phyloP scores from a whole-genome alignment of 345 rosid species.

The Abelmoschus esculentus region DNA sequence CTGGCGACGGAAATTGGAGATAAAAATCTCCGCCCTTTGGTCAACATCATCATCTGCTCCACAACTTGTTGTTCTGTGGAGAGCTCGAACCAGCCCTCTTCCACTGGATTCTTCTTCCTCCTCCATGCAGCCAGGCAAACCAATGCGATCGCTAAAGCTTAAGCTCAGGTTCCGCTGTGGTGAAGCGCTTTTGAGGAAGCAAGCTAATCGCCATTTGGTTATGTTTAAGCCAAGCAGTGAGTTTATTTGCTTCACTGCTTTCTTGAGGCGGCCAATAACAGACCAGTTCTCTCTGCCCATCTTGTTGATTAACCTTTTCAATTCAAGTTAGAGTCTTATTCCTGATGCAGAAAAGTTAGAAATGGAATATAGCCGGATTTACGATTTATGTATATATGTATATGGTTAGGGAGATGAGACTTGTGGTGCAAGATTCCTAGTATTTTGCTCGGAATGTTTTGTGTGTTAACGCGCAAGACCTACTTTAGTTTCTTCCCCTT shows the following conservation, averaged over 20 bases:
- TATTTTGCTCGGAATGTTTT: background rate
- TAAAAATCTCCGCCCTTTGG: conserved; percentile 32
- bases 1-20: conserved; percentile 33
- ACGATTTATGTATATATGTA: background rate
- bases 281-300: conserved; percentile 16
- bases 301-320: background rate
- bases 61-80: conserved; percentile 31
- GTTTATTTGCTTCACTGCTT: conserved; percentile 21
- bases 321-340: background rate
- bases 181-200: background rate
- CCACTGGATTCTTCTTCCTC: conserved; percentile 9
- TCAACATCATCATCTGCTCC: conserved; percentile 31
- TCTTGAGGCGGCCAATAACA: conserved; percentile 18
- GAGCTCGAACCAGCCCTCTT: conserved; percentile 11
- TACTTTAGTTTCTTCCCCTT: background rate
- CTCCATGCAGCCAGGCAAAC: conserved; percentile 19
- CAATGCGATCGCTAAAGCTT: conserved; percentile 30
- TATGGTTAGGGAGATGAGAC: background rate
- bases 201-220: conserved; percentile 21
- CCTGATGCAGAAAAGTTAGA: background rate
- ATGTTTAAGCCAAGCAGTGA: conserved; percentile 11
- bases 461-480: background rate
- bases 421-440: conserved; percentile 9
- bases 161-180: background rate
- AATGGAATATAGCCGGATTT: too few relatives aligned